Evolutionary conservation across 2,329 filamentous ascomycete genomes (phyloP), one percentile per base, ranked within the genome.

Genomic region (Chrysoporthe deuterocubensis): DNA sequence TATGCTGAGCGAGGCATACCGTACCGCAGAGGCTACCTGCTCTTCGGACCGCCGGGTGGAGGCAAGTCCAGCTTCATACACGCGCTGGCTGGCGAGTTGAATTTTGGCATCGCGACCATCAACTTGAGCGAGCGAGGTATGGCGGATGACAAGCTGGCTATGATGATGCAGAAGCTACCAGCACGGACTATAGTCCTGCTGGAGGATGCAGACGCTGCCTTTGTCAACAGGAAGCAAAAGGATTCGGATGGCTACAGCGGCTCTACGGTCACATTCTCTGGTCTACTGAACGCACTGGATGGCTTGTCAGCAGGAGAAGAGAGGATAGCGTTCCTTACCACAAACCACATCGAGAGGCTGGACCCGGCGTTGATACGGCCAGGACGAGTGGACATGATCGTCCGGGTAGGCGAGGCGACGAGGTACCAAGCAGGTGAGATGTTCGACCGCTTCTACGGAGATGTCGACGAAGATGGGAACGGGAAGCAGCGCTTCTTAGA

Each of bases 51-150:
- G 4, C 94, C 94, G 0, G 94, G 94, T 0, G 97, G 92, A 54
- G 96, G 93, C 46, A 98, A 97, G 82, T 97, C 92, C 69, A 97
- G 93, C 0, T 98, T 99, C 73, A 97, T 99, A 71, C 94, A 97
- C 78, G 94, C 96, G 0, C 82, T 99, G 54, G 96, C 96, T 0
- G 95, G 94, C n/a, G 90, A 96, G 75, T 80, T 97, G 67, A 93
- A 97, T 76, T 97, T 95, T 78, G 92, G 92, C 73, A 96, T 97
- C 73, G 94, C 94, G 64, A 94, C 97, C 81, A 84, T 97, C 72
- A 97, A 97, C 73, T 86, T 97, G 42, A 96, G 92, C 78, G 93
- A 97, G 81, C 87, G 93, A 65, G 94, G 94, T 18, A 86, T 97
- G 76, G 97, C 93, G 2, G 95, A 97, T 73, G 93, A 97, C 76